These are phyloP conservation scores for Whalleya microplaca DNA, from an alignment of 2,329 filamentous ascomycete genomes.

Conservation along the genomic window DNA sequence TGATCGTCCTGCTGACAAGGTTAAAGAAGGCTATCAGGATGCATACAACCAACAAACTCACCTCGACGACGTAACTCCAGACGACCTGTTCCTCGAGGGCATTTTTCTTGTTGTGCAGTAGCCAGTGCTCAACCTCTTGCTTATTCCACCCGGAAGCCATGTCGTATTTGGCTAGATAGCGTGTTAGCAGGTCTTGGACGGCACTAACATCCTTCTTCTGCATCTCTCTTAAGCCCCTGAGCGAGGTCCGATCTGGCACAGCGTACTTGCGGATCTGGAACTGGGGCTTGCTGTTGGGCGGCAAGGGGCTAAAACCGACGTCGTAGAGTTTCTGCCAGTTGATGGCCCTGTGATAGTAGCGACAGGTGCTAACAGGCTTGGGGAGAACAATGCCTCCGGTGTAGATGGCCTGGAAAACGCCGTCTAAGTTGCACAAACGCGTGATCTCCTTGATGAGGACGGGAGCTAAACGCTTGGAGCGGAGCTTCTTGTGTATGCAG, in stretches of 20 bases:
- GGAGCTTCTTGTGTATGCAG: constrained; percentile 96
- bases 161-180: constrained; percentile 80
- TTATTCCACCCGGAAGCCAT: constrained; percentile 80
- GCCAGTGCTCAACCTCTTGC: constrained; percentile 87
- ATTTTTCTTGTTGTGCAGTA: constrained; percentile 69
- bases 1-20: constrained; percentile 53
- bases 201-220: constrained; percentile 75
- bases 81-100: constrained; percentile 76
- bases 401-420: constrained; percentile 94
- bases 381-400: constrained; percentile 91
- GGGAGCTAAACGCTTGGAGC: constrained; percentile 87
- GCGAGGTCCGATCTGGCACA: constrained; percentile 74
- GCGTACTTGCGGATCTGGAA: constrained; percentile 87
- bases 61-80: constrained; percentile 91
- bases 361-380: constrained; percentile 87
- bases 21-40: constrained; percentile 16
- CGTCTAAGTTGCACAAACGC: constrained; percentile 82
- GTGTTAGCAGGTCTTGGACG: constrained; percentile 73
- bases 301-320: constrained; percentile 89
- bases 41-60: constrained; percentile 38
- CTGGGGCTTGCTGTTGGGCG: constrained; percentile 78
- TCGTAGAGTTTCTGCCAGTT: constrained; percentile 98
- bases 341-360: constrained; percentile 92
- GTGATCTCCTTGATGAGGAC: constrained; percentile 98
- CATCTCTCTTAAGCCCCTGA: constrained; percentile 79